Evolutionary conservation across 148 eudicot genomes (phyloP), one percentile per base, ranked within the genome.

Genomic region (Diospyros lotus): DNA sequence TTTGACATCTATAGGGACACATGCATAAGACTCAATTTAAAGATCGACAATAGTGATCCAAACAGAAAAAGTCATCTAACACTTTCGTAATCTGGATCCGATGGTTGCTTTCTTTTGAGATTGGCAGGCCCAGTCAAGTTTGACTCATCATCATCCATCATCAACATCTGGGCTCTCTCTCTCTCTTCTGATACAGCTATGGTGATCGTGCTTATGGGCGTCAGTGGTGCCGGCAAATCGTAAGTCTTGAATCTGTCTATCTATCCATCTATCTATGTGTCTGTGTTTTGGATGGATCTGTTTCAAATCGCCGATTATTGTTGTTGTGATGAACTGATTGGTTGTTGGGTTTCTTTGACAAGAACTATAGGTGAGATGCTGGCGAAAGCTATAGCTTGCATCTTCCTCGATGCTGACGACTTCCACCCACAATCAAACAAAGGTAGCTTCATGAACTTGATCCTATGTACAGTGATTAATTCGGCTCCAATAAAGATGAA

Each of bases 221-320:
- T 92, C 18, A 87, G 92, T 46, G 98, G 98, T 44, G 93, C 96
- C 66, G 98, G 98, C 62, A 94, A 94, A 87, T 80, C 98, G 98
- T 90, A 76, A 88, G 97, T 85, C 42, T 69, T 46, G 9, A 46
- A 54, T 63, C 48, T 41, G 14, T 13, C 10, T 51, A 39, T 17
- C 41, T 14, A 46, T 50, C 11, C 14, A 6, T 5, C 10, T 53
- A 4, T 28, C 6, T 8, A 48, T 48, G 52, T 48, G 52, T 48
- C 52, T 48, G 52, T 48, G 8, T 8, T 48, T 48, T 48, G 52
- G 52, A 4, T 4, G 52, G 52, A 0, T 68, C 43, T 51, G 51
- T 9, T 68, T 12, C 41, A 28, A 14, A n/a, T 51, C n/a, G 4
- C 53, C 3, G 8, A 48, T 48, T 48, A 48, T 14, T 13, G 9